Evolutionary conservation across 345 rosid genomes (phyloP).

Genomic region (Fremontodendron californicum): DNA sequence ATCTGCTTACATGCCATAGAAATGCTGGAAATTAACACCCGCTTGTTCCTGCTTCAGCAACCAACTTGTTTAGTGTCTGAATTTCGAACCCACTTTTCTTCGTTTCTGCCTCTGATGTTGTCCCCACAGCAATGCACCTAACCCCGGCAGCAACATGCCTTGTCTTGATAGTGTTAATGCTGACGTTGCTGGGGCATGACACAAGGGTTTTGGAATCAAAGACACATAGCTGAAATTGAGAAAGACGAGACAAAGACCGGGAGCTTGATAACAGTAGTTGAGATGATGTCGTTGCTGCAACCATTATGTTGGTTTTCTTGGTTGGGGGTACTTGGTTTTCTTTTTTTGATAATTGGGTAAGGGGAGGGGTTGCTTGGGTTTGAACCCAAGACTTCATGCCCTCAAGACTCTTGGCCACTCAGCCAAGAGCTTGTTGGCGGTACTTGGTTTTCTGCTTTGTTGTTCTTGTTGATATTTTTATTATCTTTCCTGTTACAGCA

Average conservation of each 20-base stretch:
- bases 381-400: too few species aligned
- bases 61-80: conserved; percentile 69
- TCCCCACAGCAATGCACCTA: conserved; percentile 51
- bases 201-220: conserved; percentile 35
- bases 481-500: not conserved
- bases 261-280: conserved; percentile 51
- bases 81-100: conserved; percentile 57
- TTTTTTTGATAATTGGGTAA: too few species aligned
- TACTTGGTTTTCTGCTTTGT: not conserved
- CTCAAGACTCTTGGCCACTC: too few species aligned
- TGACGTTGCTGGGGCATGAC: conserved; percentile 18
- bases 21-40: conserved; percentile 87
- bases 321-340: too few species aligned
- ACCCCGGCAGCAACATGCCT: conserved; percentile 17
- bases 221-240: conserved; percentile 35
- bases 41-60: conserved; percentile 73
- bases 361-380: too few species aligned
- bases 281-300: conserved; percentile 40
- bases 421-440: too few species aligned
- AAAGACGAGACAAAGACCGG: conserved; percentile 43
- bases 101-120: conserved; percentile 30
- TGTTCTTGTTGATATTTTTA: not conserved
- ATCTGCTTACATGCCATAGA: conserved; percentile 97
- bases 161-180: conserved; percentile 20
- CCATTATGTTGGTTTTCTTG: conserved; percentile 39